These are phyloP conservation scores for Syncephalastrum racemosum DNA, from an alignment of 371 early-diverging fungal genomes.

Conservation along the genomic window DNA sequence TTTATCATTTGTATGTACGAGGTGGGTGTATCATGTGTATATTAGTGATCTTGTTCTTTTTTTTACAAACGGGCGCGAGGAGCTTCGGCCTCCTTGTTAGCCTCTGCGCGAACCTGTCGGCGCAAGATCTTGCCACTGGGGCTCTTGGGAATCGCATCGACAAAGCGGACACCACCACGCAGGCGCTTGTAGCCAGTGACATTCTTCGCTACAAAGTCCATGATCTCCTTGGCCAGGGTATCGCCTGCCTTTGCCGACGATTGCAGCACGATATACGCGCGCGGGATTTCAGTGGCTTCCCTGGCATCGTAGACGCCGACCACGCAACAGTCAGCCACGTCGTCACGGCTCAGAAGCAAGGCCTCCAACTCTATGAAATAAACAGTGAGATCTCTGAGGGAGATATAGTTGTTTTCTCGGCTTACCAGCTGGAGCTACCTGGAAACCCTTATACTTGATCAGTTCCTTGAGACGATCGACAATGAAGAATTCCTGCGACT, in stretches of 20 bases:
- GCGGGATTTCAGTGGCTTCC: conserved; percentile 78
- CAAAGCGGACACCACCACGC: conserved; percentile 74
- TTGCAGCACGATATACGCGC: conserved; percentile 73
- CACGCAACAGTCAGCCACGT: conserved; percentile 76
- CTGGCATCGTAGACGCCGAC: conserved; percentile 61
- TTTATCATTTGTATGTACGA: too few relatives aligned
- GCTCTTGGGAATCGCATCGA: conserved; percentile 74
- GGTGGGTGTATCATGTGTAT: too few relatives aligned
- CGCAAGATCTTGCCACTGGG: conserved; percentile 81
- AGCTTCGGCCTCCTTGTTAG: conserved; percentile 35
- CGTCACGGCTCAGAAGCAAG: conserved; percentile 66
- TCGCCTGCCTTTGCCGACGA: conserved; percentile 6
- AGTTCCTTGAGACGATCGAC: conserved; percentile 77
- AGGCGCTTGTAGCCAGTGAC: conserved; percentile 77
- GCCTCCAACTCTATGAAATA: conserved; percentile 77
- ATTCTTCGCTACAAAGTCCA: conserved; percentile 54
- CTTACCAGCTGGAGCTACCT: conserved; percentile 55
- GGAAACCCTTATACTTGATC: conserved; percentile 78
- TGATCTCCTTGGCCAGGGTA: conserved; percentile 49
- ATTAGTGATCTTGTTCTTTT: not conserved
- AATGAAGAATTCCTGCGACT: conserved; percentile 51
- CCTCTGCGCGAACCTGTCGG: conserved; percentile 42
- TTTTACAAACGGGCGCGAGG: conserved; percentile 10
- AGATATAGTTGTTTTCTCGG: not conserved
- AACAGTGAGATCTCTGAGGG: not conserved